phyloP scores from a whole-genome alignment of 148 eudicot species.

The Simmondsia chinensis region DNA sequence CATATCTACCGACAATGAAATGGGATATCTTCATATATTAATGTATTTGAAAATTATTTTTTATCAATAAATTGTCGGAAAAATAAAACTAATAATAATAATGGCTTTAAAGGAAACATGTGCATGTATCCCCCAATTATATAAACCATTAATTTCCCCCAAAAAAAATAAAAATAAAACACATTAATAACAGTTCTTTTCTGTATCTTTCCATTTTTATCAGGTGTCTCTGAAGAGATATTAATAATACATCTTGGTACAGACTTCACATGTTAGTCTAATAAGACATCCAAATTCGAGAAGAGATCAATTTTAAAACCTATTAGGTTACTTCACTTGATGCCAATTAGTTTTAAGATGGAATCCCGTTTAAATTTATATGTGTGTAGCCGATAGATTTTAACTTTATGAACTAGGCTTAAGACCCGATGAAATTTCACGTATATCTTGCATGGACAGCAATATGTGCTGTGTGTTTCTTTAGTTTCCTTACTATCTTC shows the following conservation, averaged over 20 bases:
- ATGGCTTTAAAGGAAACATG: conserved; percentile 6
- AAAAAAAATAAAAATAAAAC: conserved; percentile 1
- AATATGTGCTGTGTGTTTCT: too few species aligned
- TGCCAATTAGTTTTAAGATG: too few species aligned
- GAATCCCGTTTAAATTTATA: too few species aligned
- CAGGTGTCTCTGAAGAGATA: not conserved
- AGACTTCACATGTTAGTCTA: not conserved
- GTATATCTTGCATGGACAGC: too few species aligned
- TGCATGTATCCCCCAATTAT: conserved; percentile 4
- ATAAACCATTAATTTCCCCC: not conserved
- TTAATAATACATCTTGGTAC: not conserved
- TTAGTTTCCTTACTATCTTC: too few species aligned
- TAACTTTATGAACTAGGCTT: too few species aligned
- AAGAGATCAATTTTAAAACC: conserved; percentile 11
- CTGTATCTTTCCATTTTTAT: not conserved
- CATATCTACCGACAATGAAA: too few species aligned
- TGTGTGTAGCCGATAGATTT: too few species aligned
- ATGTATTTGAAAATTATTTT: not conserved
- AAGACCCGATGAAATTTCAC: too few species aligned
- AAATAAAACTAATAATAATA: conserved; percentile 3
- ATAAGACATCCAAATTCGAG: not conserved
- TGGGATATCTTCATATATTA: not conserved
- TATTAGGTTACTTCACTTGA: too few species aligned
- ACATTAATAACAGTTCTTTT: not conserved
- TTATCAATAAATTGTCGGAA: not conserved